Base-by-base conservation (phyloP, 2,329 filamentous ascomycete genomes). In the Dichotomopilus funicola region DNA sequence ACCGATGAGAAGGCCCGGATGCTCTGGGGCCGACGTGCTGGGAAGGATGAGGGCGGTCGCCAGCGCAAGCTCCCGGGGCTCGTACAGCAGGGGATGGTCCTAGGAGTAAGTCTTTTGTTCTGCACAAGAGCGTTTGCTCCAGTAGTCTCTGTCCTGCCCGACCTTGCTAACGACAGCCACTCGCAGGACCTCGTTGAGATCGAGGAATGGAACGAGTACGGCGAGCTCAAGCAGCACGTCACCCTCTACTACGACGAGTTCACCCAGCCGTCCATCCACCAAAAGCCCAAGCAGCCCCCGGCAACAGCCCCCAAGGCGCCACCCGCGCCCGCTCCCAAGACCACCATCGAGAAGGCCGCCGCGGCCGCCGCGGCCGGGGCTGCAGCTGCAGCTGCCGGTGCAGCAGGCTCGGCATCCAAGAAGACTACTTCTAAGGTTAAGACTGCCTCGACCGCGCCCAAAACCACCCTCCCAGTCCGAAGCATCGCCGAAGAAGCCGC, bases 181-280 rank as follows among this genome's bases (percentile, higher is more conserved):
- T 3, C 27, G 33, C 37, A 96, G 91, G 94, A 96, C 70, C 80
- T 96, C 49, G 87, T 92, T 61, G 87, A 97, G 72, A 84, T 97
- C 61, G 94, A 99, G 73, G 94, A 99, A 70, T 97, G 92, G 94
- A 99, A 99, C 75, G 94, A 99, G 71, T 96, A 95, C 72, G 91
- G 91, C 72, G 92, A 97, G 73, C 81, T 99, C 59, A 90, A 91
- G 71, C 83, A 92, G 72, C 87, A 92, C 65, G 83, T 97, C 64
- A 84, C 78, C 58, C 81, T 87, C 63, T 82, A 80, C 72, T 80
- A 80, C 68, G 81, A 85, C 72, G 81, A 84, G 62, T 75, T 74
- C 65, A 83, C 80, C 49, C 80, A 82, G 62, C 78, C 80, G 37
- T 68, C 75, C 68, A 77, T 80, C 72, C 69, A 75, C 73, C 70